These are phyloP conservation scores for Coemansia sp. DNA, from an alignment of 192 early-diverging fungal genomes.

Conservation along the genomic window DNA sequence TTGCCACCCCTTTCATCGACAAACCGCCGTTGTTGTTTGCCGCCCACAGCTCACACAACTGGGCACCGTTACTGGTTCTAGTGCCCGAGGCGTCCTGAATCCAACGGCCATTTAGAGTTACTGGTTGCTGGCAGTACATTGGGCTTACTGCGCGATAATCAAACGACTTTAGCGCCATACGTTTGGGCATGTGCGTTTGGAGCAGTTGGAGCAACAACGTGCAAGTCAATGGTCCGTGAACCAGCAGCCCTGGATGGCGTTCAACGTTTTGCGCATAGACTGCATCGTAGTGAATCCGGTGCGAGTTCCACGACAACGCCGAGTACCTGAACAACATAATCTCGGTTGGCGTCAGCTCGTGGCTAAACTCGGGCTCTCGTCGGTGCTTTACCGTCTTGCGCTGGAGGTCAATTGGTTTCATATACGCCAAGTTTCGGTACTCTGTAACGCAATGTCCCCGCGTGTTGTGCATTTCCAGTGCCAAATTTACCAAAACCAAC, in stretches of 20 bases:
- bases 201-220: constrained; percentile 72
- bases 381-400: constrained; percentile 46
- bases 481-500: constrained; percentile 69
- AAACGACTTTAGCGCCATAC: constrained; percentile 58
- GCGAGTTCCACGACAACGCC: constrained; percentile 86
- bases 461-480: constrained; percentile 63
- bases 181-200: constrained; percentile 48
- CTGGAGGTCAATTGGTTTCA: constrained; percentile 30
- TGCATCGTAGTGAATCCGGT: constrained; percentile 86
- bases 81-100: constrained; percentile 26
- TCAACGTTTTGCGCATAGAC: constrained; percentile 67
- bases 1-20: constrained; percentile 69
- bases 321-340: constrained; percentile 85
- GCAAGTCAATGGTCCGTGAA: constrained; percentile 79
- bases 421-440: constrained; percentile 68
- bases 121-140: constrained; percentile 58
- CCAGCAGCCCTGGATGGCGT: constrained; percentile 67
- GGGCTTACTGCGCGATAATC: constrained; percentile 71
- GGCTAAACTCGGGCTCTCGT: constrained; percentile 61
- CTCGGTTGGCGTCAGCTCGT: constrained; percentile 60
- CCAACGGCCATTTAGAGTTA: constrained; percentile 58
- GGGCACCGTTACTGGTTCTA: constrained; percentile 7
- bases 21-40: constrained; percentile 63
- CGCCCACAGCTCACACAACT: constrained; percentile 71
- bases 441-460: constrained; percentile 64